These are phyloP conservation scores for Gynandropsis gynandra DNA, from an alignment of 345 rosid genomes.

Conservation along the genomic window DNA sequence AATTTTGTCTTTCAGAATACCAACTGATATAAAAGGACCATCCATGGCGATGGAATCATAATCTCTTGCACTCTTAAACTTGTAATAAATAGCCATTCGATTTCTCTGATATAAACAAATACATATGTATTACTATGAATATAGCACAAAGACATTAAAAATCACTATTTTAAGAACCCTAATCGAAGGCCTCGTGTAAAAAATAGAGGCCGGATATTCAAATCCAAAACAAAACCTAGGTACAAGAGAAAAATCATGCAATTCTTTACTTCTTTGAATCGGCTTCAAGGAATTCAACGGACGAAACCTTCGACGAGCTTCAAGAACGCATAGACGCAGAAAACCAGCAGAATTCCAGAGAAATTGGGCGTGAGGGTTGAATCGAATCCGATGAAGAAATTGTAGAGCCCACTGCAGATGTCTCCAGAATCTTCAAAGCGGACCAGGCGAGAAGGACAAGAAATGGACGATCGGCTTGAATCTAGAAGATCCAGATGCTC, in stretches of 20 bases:
- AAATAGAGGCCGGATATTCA: slow-evolving; percentile 7
- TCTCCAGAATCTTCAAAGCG: background rate
- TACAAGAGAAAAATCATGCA: slow-evolving; percentile 18
- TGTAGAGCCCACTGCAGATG: slow-evolving; percentile 7
- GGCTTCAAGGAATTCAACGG: slow-evolving; percentile 18
- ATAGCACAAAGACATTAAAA: slow-evolving; percentile 12
- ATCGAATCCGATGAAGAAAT: slow-evolving; percentile 6
- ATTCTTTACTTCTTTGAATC: slow-evolving; percentile 27
- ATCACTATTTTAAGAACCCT: slow-evolving; percentile 21
- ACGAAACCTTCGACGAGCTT: slow-evolving; percentile 21
- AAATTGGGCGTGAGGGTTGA: slow-evolving; percentile 13
- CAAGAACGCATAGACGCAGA: slow-evolving; percentile 13
- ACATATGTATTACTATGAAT: slow-evolving; percentile 16
- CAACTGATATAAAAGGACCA: slow-evolving; percentile 92
- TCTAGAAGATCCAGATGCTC: slow-evolving; percentile 24
- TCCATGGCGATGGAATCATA: slow-evolving; percentile 88
- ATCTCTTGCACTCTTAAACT: slow-evolving; percentile 98
- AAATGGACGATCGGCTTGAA: slow-evolving; percentile 10
- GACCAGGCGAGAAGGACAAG: background rate
- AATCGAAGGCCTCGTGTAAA: background rate
- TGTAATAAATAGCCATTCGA: slow-evolving; percentile 92
- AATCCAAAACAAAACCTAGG: slow-evolving; percentile 2
- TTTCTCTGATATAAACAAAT: slow-evolving; percentile 25
- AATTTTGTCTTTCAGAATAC: slow-evolving; percentile 93
- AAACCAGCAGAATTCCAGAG: slow-evolving; percentile 1